Conservation (phyloP, 495 filamentous ascomycete genomes). For the Lasiosphaeria hispida region DNA sequence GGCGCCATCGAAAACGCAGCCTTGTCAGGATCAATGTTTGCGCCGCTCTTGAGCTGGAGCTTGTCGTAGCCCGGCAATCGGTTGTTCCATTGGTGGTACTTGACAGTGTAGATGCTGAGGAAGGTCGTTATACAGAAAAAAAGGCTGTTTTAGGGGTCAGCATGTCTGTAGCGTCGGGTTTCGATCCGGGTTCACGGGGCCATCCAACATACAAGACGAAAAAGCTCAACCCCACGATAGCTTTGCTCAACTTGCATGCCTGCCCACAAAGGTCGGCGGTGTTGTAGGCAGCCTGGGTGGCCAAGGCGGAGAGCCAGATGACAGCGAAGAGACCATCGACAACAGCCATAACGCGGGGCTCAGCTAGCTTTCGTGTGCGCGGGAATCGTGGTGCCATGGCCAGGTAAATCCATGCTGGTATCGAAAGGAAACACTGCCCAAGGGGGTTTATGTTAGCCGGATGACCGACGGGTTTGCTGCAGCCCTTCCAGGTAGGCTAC, state of each 20-base stretch:
- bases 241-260: constrained; percentile 71
- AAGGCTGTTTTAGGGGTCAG: constrained; percentile 49
- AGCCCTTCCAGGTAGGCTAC: constrained; percentile 23
- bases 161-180: neutral
- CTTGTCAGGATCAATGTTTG: constrained; percentile 58
- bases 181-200: neutral
- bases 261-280: constrained; percentile 46
- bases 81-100: constrained; percentile 75
- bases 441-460: too few relatives aligned
- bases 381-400: constrained; percentile 79
- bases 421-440: constrained; percentile 75
- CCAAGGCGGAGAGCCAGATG: constrained; percentile 83
- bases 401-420: constrained; percentile 81
- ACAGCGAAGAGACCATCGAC: constrained; percentile 72
- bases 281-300: constrained; percentile 68
- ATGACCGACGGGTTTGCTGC: too few relatives aligned
- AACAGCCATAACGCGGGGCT: constrained; percentile 76
- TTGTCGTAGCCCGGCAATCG: constrained; percentile 65
- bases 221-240: constrained; percentile 72
- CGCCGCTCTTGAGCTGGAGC: constrained; percentile 41
- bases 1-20: constrained; percentile 56
- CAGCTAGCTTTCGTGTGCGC: constrained; percentile 73
- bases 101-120: constrained; percentile 73
- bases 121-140: constrained; percentile 69
- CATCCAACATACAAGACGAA: constrained; percentile 68